phyloP scores from a whole-genome alignment of 257 asterid genomes.

The Solanum okadae region DNA sequence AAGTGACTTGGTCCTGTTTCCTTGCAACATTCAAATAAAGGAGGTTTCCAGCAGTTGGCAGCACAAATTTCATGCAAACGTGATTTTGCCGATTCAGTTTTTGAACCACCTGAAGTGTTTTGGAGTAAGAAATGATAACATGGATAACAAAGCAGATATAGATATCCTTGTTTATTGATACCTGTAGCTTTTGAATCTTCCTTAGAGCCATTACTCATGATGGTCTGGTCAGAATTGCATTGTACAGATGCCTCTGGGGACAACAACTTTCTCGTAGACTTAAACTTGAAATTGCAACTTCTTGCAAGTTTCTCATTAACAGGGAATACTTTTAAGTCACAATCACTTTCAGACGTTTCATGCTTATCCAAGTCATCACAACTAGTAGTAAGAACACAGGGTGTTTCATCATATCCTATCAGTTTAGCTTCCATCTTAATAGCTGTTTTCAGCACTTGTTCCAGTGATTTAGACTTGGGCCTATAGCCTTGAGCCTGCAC shows the following conservation, averaged over 20 bases:
- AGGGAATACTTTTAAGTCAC: slow-evolving; percentile 16
- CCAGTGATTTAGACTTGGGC: slow-evolving; percentile 44
- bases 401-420: slow-evolving; percentile 74
- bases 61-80: slow-evolving; percentile 58
- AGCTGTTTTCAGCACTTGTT: slow-evolving; percentile 46
- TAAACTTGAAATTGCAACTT: slow-evolving; percentile 10
- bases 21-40: slow-evolving; percentile 57
- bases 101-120: slow-evolving; percentile 30
- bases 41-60: slow-evolving; percentile 85
- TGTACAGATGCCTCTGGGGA: slow-evolving; percentile 16
- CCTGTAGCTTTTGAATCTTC: slow-evolving; percentile 38
- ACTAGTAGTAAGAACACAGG: slow-evolving; percentile 13
- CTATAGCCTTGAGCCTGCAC: slow-evolving; percentile 67
- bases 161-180: slow-evolving; percentile 10
- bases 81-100: slow-evolving; percentile 50
- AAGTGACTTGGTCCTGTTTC: slow-evolving; percentile 75
- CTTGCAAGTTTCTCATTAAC: slow-evolving; percentile 15
- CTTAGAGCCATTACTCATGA: slow-evolving; percentile 6
- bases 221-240: slow-evolving; percentile 7
- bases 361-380: slow-evolving; percentile 12
- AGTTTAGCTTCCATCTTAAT: slow-evolving; percentile 45
- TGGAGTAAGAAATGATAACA: slow-evolving; percentile 7
- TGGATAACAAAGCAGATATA: slow-evolving; percentile 1
- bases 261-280: slow-evolving; percentile 6
- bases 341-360: slow-evolving; percentile 25